These are phyloP conservation scores for Fusarium nisikadoi DNA, from an alignment of 2,329 filamentous ascomycete genomes.

Conservation along the genomic window DNA sequence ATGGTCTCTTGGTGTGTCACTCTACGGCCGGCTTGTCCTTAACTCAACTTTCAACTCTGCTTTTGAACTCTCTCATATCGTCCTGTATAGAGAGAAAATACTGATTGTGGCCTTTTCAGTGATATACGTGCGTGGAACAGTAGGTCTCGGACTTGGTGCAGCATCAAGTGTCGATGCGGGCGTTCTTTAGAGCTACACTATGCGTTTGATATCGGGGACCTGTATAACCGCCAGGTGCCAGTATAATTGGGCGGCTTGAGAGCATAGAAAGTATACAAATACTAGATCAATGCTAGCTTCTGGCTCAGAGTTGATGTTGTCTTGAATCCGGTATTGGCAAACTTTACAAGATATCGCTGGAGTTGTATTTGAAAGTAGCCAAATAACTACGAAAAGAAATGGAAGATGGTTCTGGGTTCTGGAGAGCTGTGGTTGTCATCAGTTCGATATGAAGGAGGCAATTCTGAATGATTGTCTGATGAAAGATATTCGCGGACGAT, in stretches of 20 bases:
- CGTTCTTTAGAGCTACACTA: not conserved
- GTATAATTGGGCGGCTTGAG: not conserved
- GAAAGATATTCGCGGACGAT: not conserved
- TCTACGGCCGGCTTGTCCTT: not conserved
- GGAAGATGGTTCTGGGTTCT: not conserved
- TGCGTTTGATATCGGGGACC: not conserved
- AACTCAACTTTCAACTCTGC: not conserved
- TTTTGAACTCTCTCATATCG: not conserved
- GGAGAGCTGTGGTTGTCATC: not conserved
- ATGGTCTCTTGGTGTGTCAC: not conserved
- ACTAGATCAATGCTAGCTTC: not conserved
- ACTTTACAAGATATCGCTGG: not conserved
- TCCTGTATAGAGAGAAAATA: not conserved
- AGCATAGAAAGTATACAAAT: not conserved
- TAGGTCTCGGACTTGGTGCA: not conserved
- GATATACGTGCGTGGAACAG: not conserved
- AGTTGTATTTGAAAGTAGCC: not conserved
- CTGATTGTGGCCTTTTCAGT: not conserved
- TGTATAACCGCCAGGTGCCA: not conserved
- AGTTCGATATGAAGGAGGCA: not conserved
- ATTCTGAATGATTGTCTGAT: not conserved
- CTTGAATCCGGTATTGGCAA: not conserved
- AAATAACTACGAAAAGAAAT: not conserved
- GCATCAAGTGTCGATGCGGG: not conserved
- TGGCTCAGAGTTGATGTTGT: not conserved